Conservation (phyloP, 1,284 basidiomycete species). For the Moesziomyces aphidis region DNA sequence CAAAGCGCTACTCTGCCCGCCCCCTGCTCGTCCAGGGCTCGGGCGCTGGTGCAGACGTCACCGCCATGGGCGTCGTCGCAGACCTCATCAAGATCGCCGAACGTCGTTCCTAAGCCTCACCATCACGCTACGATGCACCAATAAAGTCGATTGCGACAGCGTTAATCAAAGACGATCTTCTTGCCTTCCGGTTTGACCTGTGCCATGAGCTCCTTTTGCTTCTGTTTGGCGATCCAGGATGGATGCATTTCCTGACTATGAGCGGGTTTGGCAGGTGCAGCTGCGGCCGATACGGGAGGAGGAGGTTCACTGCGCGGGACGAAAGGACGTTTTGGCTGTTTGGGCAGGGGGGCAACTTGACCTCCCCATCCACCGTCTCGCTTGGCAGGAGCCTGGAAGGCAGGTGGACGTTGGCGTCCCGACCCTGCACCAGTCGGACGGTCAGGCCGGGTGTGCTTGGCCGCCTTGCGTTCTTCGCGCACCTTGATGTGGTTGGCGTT, state of each 20-base stretch:
- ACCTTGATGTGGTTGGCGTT: slow-evolving; percentile 84
- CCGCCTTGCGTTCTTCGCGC: slow-evolving; percentile 33
- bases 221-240: slow-evolving; percentile 62
- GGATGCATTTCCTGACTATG: slow-evolving; percentile 55
- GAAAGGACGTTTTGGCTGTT: slow-evolving; percentile 19
- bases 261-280: background rate
- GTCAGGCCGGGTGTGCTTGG: slow-evolving; percentile 7
- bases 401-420: slow-evolving; percentile 27
- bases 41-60: slow-evolving; percentile 95
- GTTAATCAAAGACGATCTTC: slow-evolving; percentile 60
- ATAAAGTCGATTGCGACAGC: background rate
- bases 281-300: background rate
- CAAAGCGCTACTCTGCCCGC: slow-evolving; percentile 77
- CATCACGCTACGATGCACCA: background rate
- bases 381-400: slow-evolving; percentile 34
- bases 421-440: background rate
- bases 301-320: background rate
- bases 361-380: slow-evolving; percentile 42
- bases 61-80: slow-evolving; percentile 94
- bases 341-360: slow-evolving; percentile 25
- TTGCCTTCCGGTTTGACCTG: slow-evolving; percentile 53
- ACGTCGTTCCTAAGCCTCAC: slow-evolving; percentile 41
- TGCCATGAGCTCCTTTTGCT: slow-evolving; percentile 57
- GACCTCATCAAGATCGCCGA: slow-evolving; percentile 73
- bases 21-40: slow-evolving; percentile 92